Evolutionary conservation across 257 asterid genomes (phyloP).

Genomic region (Cruciata laevipes): DNA sequence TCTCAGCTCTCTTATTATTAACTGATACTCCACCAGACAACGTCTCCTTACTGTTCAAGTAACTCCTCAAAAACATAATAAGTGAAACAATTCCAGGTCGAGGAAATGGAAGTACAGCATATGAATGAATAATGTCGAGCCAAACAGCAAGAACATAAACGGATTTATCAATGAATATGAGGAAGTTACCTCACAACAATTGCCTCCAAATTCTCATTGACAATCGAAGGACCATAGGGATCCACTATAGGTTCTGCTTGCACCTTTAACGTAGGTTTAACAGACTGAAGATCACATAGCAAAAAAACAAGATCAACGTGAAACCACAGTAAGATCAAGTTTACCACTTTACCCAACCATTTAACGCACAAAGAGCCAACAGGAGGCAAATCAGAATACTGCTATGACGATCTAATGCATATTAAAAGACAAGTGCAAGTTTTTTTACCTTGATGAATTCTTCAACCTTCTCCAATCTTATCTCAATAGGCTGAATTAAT

Average conservation of each 20-base stretch:
- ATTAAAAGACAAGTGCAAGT: background rate
- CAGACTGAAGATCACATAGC: conserved; percentile 37
- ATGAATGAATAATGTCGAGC: background rate
- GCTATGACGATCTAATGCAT: background rate
- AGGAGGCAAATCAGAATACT: background rate
- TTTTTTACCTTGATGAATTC: conserved; percentile 61
- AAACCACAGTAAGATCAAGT: conserved; percentile 8
- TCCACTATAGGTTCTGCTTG: conserved; percentile 70
- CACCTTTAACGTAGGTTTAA: conserved; percentile 70
- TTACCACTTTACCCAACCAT: conserved; percentile 3
- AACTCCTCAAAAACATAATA: conserved; percentile 6
- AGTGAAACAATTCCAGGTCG: background rate
- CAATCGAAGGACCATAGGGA: conserved; percentile 85
- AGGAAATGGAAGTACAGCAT: background rate
- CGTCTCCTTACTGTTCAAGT: conserved; percentile 72
- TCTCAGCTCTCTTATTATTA: conserved; percentile 74
- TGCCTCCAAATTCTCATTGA: conserved; percentile 81
- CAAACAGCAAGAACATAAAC: background rate
- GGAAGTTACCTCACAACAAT: conserved; percentile 64
- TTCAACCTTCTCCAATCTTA: conserved; percentile 62
- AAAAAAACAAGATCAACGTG: conserved; percentile 12
- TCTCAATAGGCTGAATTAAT: conserved; percentile 66
- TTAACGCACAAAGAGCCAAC: background rate
- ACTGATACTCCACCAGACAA: conserved; percentile 76
- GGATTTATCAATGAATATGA: conserved; percentile 1